These are phyloP conservation scores for Kuraishia borneana DNA, from an alignment of 805 yeast species.

Conservation along the genomic window DNA sequence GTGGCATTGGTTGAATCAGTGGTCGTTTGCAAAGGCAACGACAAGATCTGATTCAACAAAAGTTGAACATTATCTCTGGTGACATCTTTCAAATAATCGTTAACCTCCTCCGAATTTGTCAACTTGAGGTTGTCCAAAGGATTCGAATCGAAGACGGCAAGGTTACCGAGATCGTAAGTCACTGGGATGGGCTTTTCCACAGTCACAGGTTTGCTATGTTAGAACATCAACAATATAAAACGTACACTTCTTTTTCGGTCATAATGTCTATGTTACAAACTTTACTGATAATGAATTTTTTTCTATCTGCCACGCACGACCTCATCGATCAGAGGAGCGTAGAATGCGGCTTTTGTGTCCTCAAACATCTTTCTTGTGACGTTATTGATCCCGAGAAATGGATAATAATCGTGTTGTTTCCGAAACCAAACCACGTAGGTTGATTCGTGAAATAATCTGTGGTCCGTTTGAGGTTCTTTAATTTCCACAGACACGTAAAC, in stretches of 20 bases:
- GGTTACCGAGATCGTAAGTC: slow-evolving; percentile 78
- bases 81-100: slow-evolving; percentile 47
- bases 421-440: no score
- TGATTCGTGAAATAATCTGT: background rate
- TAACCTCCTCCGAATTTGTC: slow-evolving; percentile 42
- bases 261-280: background rate
- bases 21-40: slow-evolving; percentile 80
- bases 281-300: background rate
- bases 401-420: background rate
- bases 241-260: slow-evolving; percentile 2
- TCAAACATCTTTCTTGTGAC: background rate
- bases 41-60: slow-evolving; percentile 78
- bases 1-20: slow-evolving; percentile 54
- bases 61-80: slow-evolving; percentile 92
- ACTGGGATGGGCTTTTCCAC: slow-evolving; percentile 91
- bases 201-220: slow-evolving; percentile 50
- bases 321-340: background rate
- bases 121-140: slow-evolving; percentile 61
- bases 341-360: background rate
- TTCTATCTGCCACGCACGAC: background rate
- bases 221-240: background rate
- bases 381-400: background rate
- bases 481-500: background rate
- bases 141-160: slow-evolving; percentile 83
- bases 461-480: background rate